Conservation (phyloP, 2,329 filamentous ascomycete genomes). For the Fusarium subtropicale region DNA sequence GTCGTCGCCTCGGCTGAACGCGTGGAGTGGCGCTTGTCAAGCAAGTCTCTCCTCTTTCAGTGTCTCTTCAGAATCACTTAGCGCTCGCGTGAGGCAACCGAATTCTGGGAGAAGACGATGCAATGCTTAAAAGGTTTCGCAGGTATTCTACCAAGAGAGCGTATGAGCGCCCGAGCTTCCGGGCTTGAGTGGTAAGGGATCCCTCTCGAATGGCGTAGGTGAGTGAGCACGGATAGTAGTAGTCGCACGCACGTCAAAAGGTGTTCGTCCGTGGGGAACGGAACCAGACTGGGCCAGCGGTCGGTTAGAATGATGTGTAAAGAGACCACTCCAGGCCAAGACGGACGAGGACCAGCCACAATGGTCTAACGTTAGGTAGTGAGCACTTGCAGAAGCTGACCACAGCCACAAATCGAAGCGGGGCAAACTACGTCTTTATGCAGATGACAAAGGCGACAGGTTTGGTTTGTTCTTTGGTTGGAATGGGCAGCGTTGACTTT, state of each 20-base stretch:
- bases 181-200: conserved; percentile 37
- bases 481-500: conserved; percentile 9
- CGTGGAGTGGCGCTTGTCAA: conserved; percentile 44
- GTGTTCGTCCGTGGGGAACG: conserved; percentile 40
- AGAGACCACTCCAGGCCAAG: conserved; percentile 29
- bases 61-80: conserved; percentile 39
- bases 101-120: conserved; percentile 21
- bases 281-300: conserved; percentile 36
- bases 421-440: conserved; percentile 36
- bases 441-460: conserved; percentile 15
- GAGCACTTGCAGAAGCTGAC: conserved; percentile 27
- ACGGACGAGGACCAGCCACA: conserved; percentile 40
- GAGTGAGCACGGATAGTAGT: conserved; percentile 43
- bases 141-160: conserved; percentile 35
- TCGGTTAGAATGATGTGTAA: conserved; percentile 36
- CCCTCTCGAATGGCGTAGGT: conserved; percentile 45
- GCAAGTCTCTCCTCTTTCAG: conserved; percentile 37
- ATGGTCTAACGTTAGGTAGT: not conserved
- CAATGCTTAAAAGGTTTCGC: conserved; percentile 21
- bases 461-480: not conserved
- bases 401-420: conserved; percentile 36
- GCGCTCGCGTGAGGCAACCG: conserved; percentile 46
- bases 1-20: conserved; percentile 39
- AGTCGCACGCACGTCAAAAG: conserved; percentile 46
- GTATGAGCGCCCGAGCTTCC: conserved; percentile 45